phyloP scores from a whole-genome alignment of 768 basidiomycete genomes.

The Amanita phalloides region DNA sequence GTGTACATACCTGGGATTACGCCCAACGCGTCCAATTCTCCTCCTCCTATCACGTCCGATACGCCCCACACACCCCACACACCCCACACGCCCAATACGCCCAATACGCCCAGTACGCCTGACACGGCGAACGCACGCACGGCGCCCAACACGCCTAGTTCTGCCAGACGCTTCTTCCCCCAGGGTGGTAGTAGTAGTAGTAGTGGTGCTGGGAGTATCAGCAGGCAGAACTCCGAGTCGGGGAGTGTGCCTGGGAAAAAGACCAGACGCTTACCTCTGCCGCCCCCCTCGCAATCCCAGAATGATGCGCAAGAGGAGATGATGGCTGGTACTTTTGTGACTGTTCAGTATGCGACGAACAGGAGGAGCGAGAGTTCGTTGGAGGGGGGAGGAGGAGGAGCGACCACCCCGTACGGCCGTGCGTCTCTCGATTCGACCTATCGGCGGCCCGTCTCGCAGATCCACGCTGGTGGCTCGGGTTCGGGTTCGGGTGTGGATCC shows the following conservation, averaged over 20 bases:
- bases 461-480: background rate
- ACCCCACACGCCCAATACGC: too few species aligned
- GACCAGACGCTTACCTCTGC: too few species aligned
- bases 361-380: too few species aligned
- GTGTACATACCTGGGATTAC: background rate
- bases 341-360: too few species aligned
- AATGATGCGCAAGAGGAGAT: too few species aligned
- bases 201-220: background rate
- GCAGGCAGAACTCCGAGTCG: constrained; percentile 2
- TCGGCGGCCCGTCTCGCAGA: background rate
- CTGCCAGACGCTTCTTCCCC: background rate
- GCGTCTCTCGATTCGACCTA: constrained; percentile 1
- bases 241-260: background rate
- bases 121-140: background rate
- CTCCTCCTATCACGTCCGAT: too few species aligned
- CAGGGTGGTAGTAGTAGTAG: too few species aligned
- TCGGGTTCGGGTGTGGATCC: too few species aligned
- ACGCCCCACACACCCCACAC: too few species aligned
- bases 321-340: too few species aligned
- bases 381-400: background rate
- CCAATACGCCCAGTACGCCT: background rate
- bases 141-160: constrained; percentile 1
- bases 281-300: too few species aligned
- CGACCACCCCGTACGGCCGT: background rate
- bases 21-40: too few species aligned